Evolutionary conservation across 1,139 yeast genomes (phyloP).

Genomic region (Barnettozyma hawaiiensis): DNA sequence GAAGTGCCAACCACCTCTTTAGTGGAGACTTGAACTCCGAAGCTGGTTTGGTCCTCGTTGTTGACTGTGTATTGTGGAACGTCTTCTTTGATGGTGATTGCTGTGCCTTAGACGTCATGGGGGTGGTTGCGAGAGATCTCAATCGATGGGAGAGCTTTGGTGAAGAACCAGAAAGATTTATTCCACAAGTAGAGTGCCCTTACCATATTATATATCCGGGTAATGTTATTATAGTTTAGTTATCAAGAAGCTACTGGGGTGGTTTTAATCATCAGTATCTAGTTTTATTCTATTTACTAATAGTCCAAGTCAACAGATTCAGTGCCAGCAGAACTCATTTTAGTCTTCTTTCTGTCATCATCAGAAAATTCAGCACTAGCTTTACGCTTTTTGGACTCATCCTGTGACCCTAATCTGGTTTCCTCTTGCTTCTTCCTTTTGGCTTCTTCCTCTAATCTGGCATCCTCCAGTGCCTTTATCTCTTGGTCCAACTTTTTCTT

Average conservation of each 20-base stretch:
- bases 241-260: too few relatives aligned
- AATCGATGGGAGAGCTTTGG: neutral
- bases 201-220: neutral
- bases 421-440: neutral
- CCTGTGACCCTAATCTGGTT: constrained; percentile 1
- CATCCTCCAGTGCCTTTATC: constrained; percentile 1
- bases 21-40: constrained; percentile 9
- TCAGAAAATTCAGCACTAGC: constrained; percentile 16
- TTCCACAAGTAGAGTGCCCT: neutral
- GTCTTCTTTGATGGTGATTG: neutral
- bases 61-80: neutral
- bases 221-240: too few relatives aligned
- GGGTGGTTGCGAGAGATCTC: neutral
- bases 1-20: constrained; percentile 15
- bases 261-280: too few relatives aligned
- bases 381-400: constrained; percentile 18
- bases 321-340: constrained; percentile 10
- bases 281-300: constrained; percentile 1
- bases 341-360: constrained; percentile 16
- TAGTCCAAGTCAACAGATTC: constrained; percentile 13
- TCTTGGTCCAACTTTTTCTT: constrained; percentile 14
- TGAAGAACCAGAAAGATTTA: too few relatives aligned
- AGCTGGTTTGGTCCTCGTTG: neutral
- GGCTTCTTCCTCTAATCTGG: constrained; percentile 5
- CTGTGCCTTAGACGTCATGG: neutral